phyloP scores from a whole-genome alignment of 1,139 yeast genomes.

The Casaregolazyma lundiana region DNA sequence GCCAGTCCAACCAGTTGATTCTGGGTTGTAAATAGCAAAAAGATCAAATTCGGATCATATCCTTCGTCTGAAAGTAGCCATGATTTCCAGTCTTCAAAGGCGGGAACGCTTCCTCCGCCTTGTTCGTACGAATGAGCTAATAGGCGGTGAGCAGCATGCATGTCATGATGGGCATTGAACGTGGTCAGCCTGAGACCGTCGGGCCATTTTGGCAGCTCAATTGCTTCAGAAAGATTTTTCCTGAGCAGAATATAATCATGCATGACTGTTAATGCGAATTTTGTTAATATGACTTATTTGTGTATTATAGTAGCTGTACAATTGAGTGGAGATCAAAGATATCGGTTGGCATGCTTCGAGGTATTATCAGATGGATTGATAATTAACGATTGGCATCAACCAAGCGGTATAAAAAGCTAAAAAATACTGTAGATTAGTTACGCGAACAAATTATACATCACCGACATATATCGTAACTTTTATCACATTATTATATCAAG shows the following conservation, averaged over 20 bases:
- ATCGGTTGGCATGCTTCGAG: too few species aligned
- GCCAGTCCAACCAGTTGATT: not conserved
- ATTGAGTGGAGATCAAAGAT: too few species aligned
- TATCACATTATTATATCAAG: too few species aligned
- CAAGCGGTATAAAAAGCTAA: too few species aligned
- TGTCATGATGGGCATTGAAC: not conserved
- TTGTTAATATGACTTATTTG: too few species aligned
- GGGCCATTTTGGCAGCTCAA: not conserved
- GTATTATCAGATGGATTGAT: too few species aligned
- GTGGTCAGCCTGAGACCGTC: not conserved
- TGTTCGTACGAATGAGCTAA: not conserved
- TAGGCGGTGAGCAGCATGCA: not conserved
- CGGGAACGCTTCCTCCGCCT: not conserved
- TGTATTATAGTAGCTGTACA: too few species aligned
- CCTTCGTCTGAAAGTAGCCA: not conserved
- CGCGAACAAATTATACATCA: too few species aligned
- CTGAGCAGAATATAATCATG: not conserved
- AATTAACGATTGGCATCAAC: too few species aligned
- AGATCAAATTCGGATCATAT: not conserved
- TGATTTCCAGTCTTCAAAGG: not conserved
- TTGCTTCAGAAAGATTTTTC: not conserved
- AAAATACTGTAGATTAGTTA: too few species aligned
- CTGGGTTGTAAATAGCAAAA: not conserved
- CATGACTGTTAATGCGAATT: too few species aligned
- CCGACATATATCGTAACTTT: too few species aligned